phyloP scores from a whole-genome alignment of 345 rosid species.

The Brassica cretica region DNA sequence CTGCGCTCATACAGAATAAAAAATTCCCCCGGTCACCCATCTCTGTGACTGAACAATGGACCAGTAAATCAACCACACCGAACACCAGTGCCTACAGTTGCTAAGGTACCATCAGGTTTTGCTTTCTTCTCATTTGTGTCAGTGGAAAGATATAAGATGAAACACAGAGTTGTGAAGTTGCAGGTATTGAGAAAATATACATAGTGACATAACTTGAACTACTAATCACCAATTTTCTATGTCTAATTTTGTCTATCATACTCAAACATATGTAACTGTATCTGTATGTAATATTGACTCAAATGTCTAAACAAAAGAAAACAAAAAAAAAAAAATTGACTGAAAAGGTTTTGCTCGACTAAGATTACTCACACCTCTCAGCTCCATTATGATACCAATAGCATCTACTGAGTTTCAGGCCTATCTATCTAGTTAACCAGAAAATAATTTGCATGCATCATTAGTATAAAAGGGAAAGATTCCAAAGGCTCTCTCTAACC shows the following conservation, averaged over 20 bases:
- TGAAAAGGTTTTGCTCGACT: slow-evolving; percentile 3
- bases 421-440: slow-evolving; percentile 2
- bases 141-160: slow-evolving; percentile 6
- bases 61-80: slow-evolving; percentile 48
- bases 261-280: slow-evolving; percentile 11
- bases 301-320: background rate
- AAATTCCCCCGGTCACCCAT: slow-evolving; percentile 50
- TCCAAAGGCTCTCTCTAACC: slow-evolving; percentile 5
- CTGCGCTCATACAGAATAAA: slow-evolving; percentile 38
- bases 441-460: slow-evolving; percentile 1
- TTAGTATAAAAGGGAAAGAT: background rate
- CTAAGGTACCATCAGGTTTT: slow-evolving; percentile 13
- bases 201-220: slow-evolving; percentile 22
- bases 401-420: background rate
- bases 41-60: slow-evolving; percentile 60
- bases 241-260: slow-evolving; percentile 14
- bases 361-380: background rate
- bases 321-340: slow-evolving; percentile 17
- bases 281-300: slow-evolving; percentile 6
- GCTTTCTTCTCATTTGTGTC: slow-evolving; percentile 25
- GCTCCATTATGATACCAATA: background rate
- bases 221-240: slow-evolving; percentile 22
- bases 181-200: slow-evolving; percentile 31
- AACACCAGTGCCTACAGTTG: slow-evolving; percentile 36
- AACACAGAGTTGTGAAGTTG: slow-evolving; percentile 5